A percentile compares a stretch with the other conserved stretches of the same genome.
phyloP scores from a whole-genome alignment of 2,329 filamentous ascomycete species.

The Phialocephala subalpina region DNA sequence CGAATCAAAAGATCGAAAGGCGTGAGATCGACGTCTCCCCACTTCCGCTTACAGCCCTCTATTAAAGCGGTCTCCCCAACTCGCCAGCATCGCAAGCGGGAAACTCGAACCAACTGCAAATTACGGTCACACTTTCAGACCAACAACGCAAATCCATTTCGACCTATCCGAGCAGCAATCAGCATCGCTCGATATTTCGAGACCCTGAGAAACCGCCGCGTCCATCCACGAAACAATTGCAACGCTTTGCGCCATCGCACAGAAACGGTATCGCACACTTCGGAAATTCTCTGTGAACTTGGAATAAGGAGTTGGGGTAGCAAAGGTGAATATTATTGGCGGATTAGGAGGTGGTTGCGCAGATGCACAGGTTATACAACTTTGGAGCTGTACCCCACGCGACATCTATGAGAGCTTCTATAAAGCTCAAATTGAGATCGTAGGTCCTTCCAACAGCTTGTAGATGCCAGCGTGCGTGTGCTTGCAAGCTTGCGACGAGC shows the following conservation, averaged over 20 bases:
- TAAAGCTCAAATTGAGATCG: slow-evolving; percentile 43
- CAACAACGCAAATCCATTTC: not conserved
- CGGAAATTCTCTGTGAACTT: too few relatives aligned
- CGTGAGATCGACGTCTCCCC: slow-evolving; percentile 15
- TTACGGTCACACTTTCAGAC: not conserved
- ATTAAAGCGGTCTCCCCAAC: not conserved
- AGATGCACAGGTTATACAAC: slow-evolving; percentile 39
- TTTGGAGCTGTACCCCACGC: slow-evolving; percentile 41
- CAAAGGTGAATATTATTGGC: slow-evolving; percentile 38
- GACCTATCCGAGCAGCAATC: slow-evolving; percentile 6
- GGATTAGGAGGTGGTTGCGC: slow-evolving; percentile 22
- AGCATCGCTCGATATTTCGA: slow-evolving; percentile 6
- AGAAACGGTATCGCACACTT: not conserved
- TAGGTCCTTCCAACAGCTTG: slow-evolving; percentile 43
- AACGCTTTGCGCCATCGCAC: not conserved
- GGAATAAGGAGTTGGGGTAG: not conserved
- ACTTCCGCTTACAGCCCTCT: slow-evolving; percentile 12
- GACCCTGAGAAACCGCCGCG: not conserved
- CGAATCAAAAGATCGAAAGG: slow-evolving; percentile 2
- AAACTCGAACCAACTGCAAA: not conserved
- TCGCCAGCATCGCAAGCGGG: not conserved
- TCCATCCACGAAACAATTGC: slow-evolving; percentile 1
- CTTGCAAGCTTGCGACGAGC: slow-evolving; percentile 35
- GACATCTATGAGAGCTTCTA: slow-evolving; percentile 43
- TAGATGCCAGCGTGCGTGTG: slow-evolving; percentile 36